Base-by-base conservation (phyloP, 495 filamentous ascomycete genomes). In the Neurospora discreta region DNA sequence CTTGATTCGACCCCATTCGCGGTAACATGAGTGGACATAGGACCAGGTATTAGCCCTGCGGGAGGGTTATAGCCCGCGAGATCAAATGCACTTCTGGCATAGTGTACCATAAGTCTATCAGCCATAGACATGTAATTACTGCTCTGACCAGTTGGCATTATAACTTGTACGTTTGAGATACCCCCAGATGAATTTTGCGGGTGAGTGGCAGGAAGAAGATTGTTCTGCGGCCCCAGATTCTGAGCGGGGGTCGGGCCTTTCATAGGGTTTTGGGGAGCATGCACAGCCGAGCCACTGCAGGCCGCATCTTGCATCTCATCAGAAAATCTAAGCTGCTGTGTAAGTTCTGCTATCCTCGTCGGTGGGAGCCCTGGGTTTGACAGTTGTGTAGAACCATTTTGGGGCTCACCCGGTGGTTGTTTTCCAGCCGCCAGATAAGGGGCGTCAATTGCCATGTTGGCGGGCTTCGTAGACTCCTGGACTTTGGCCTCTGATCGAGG, bases 401-500 rank as follows among this genome's bases (percentile, higher is more conserved):
- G 23, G 11, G 7, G 39, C 13, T 4, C 8, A 71, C 41, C 15
- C 13, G 41, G 3, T 69, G 65, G 3, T 39, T 39, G 16, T 52
- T 72, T 8, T 73, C 68, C 26, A 73, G 70, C 7, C 39, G 68
- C 33, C 43, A 74, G 42, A 8, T 18, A 73, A 20, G 69, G 52
- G 20, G 70, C 13, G 18, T 39, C 30, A 4, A 60, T 58, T 3
- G 73, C 68, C 36, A 73, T 65, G 26, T 18, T 65, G 52, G 52
- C 26, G 15, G 3, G 52, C 42, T 69, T 65, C 36, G 72, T 38
- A 23, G 68, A 36, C 6, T 68, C 38, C 23, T 44, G 72, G 3
- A 33, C 36, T 16, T 39, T 44, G 5, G 70, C 13, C 67, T 70
- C 68, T 11, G 39, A 9, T 9, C n/a, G 16, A 15, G n/a, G 1